Evolutionary conservation across 805 yeast species (phyloP).

Genomic region (Starmera caribaea): DNA sequence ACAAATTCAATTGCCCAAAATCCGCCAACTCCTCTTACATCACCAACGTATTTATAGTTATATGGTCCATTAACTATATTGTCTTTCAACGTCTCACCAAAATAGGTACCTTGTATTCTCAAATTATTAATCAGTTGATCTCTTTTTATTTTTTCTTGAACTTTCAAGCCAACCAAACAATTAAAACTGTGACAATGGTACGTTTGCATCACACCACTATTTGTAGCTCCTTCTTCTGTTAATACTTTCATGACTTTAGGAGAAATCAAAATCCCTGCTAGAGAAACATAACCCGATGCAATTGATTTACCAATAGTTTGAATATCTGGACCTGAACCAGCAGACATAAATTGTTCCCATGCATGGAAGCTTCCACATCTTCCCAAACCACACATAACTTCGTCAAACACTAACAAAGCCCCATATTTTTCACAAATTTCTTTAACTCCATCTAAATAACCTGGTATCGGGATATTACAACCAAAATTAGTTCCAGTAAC

Average conservation of each 20-base stretch:
- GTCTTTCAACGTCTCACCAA: conserved; percentile 26
- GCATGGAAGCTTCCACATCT: conserved; percentile 38
- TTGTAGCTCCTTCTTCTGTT: conserved; percentile 13
- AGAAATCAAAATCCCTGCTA: conserved; percentile 32
- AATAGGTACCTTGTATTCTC: conserved; percentile 30
- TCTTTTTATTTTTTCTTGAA: conserved; percentile 29
- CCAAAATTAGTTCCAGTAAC: conserved; percentile 39
- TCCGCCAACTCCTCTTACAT: conserved; percentile 45
- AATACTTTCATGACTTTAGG: conserved; percentile 28
- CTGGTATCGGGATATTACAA: conserved; percentile 30
- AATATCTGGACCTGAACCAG: conserved; percentile 38
- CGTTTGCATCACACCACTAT: conserved; percentile 36
- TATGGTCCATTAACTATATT: conserved; percentile 20
- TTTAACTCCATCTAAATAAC: conserved; percentile 35
- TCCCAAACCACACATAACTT: conserved; percentile 49
- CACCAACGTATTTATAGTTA: conserved; percentile 33
- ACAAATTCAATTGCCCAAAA: conserved; percentile 47
- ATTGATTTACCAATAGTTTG: conserved; percentile 38
- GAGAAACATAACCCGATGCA: conserved; percentile 37
- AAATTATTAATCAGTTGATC: conserved; percentile 30
- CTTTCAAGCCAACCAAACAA: conserved; percentile 36
- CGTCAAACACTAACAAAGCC: conserved; percentile 39
- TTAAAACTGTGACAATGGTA: conserved; percentile 38
- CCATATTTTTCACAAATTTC: conserved; percentile 42
- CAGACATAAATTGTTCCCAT: conserved; percentile 30